These are phyloP conservation scores for Phtheirospermum japonicum DNA, from an alignment of 257 asterid genomes.

Conservation along the genomic window DNA sequence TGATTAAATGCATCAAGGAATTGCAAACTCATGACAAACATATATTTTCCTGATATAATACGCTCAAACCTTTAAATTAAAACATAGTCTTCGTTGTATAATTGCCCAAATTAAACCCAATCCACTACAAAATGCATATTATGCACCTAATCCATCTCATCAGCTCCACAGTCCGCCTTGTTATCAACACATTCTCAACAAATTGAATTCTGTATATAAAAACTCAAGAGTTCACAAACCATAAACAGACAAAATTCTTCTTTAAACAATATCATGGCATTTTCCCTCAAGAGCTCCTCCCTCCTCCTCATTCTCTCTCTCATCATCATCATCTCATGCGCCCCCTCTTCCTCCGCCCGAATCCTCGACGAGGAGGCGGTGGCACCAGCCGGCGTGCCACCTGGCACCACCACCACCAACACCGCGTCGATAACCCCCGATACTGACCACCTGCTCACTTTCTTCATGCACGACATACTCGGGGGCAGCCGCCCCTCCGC, in stretches of 20 bases:
- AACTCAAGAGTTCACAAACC: not conserved
- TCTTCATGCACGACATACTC: constrained; percentile 87
- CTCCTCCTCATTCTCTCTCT: constrained; percentile 10
- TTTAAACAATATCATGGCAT: not conserved
- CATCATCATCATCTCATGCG: not conserved
- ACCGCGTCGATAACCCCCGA: not conserved
- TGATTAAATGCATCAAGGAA: no score
- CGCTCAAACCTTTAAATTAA: no score
- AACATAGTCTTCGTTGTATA: no score
- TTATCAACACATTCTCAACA: not conserved
- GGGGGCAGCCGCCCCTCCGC: constrained; percentile 88
- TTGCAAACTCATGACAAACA: no score
- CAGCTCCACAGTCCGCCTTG: constrained; percentile 8
- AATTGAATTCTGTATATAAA: not conserved
- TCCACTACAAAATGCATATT: not conserved
- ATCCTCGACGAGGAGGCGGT: not conserved
- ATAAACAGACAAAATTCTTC: not conserved
- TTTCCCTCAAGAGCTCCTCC: not conserved
- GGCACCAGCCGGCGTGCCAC: not conserved
- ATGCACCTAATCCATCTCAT: constrained; percentile 14
- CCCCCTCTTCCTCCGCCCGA: not conserved
- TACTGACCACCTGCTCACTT: constrained; percentile 42
- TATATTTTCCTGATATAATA: not conserved
- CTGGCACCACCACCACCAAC: not conserved
- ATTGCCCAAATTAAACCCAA: no score